These are phyloP conservation scores for Punctularia strigosozonata DNA, from an alignment of 768 basidiomycete species.

Conservation along the genomic window DNA sequence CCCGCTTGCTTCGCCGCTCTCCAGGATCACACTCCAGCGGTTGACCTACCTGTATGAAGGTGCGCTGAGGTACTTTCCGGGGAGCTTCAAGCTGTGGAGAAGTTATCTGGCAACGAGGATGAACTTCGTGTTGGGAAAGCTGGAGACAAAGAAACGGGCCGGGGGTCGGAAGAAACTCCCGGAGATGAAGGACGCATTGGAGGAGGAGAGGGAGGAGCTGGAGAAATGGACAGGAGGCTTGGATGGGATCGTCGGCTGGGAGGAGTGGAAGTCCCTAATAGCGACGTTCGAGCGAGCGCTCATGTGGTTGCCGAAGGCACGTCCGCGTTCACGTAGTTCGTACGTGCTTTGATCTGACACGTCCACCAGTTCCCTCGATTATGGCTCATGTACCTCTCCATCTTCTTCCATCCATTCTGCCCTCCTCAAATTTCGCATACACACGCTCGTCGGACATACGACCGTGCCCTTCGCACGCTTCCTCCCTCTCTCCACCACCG, in stretches of 20 bases:
- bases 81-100: constrained; percentile 93
- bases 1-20: constrained; percentile 60
- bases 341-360: constrained; percentile 2
- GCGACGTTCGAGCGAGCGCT: constrained; percentile 87
- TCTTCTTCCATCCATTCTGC: constrained; percentile 84
- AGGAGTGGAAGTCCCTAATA: constrained; percentile 87
- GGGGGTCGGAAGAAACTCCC: constrained; percentile 89
- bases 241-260: constrained; percentile 86
- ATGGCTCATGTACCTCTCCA: constrained; percentile 88
- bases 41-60: constrained; percentile 91
- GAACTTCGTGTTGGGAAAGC: constrained; percentile 76
- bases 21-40: constrained; percentile 70
- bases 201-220: constrained; percentile 69
- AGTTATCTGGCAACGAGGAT: constrained; percentile 78
- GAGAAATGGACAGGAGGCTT: constrained; percentile 82
- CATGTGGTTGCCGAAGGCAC: constrained; percentile 87
- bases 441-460: constrained; percentile 89
- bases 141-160: constrained; percentile 57
- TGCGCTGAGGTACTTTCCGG: constrained; percentile 78
- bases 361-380: constrained; percentile 68
- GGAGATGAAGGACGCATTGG: constrained; percentile 81
- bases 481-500: constrained; percentile 87
- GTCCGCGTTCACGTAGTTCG: constrained; percentile 15
- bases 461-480: constrained; percentile 86
- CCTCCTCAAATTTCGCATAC: constrained; percentile 76